Conservation (phyloP, 345 rosid genomes). For the Populus tremula region DNA sequence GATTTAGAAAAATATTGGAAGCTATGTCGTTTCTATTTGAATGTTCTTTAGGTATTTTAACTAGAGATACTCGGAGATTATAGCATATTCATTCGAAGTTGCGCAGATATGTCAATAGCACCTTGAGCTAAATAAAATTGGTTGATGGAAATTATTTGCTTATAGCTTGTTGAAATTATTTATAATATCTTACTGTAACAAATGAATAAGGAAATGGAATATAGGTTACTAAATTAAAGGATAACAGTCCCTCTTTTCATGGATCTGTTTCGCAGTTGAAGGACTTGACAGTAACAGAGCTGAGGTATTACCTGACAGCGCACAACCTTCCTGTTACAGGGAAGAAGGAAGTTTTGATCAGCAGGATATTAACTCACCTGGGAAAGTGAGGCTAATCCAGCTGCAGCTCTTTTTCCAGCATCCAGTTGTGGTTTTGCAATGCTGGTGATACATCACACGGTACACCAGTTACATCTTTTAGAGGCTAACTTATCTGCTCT, state of each 20-base stretch:
- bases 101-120: background rate
- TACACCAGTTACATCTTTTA: too few species aligned
- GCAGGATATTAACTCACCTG: conserved; percentile 69
- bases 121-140: background rate
- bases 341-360: conserved; percentile 72
- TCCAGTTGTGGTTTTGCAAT: too few species aligned
- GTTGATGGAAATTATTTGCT: background rate
- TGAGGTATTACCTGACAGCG: conserved; percentile 67
- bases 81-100: background rate
- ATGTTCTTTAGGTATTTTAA: too few species aligned
- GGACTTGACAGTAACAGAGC: conserved; percentile 65
- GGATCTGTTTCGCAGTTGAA: conserved; percentile 53
- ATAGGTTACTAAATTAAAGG: background rate
- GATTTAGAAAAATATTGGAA: too few species aligned
- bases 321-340: conserved; percentile 60
- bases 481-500: too few species aligned
- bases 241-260: background rate
- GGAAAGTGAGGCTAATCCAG: conserved; percentile 30
- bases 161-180: background rate
- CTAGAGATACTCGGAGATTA: background rate
- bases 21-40: too few species aligned
- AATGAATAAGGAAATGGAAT: too few species aligned
- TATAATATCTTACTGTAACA: too few species aligned
- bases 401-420: background rate
- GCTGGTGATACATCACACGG: too few species aligned